These are phyloP conservation scores for Suillus spraguei DNA, from an alignment of 768 basidiomycete species.

Conservation along the genomic window DNA sequence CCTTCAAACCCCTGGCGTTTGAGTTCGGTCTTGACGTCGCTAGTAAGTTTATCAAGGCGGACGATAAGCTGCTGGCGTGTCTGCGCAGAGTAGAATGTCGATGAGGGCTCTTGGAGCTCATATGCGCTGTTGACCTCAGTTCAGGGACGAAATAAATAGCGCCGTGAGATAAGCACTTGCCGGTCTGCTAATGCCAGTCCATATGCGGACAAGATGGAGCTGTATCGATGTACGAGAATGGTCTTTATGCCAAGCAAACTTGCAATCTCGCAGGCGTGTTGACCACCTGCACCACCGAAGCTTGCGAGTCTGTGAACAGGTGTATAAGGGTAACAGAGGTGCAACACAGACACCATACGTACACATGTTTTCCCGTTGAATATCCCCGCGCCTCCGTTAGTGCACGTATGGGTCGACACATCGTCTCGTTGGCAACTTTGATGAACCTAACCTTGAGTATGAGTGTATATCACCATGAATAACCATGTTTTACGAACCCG, in stretches of 20 bases:
- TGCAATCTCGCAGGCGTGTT: constrained; percentile 94
- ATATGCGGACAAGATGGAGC: constrained; percentile 91
- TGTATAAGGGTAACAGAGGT: constrained; percentile 1
- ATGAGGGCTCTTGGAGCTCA: constrained; percentile 89
- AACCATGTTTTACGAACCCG: constrained; percentile 51
- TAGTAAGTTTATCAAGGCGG: constrained; percentile 71
- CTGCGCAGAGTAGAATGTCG: constrained; percentile 69
- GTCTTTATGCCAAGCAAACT: constrained; percentile 83
- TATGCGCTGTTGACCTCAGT: constrained; percentile 53
- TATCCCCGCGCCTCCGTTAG: constrained; percentile 89
- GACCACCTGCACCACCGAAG: constrained; percentile 90
- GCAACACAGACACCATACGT: constrained; percentile 15
- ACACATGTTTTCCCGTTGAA: constrained; percentile 77
- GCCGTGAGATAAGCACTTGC: constrained; percentile 31
- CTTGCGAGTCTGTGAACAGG: constrained; percentile 61
- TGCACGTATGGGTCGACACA: constrained; percentile 91
- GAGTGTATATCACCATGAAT: background rate
- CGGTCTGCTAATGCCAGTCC: constrained; percentile 90
- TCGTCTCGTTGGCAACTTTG: constrained; percentile 96
- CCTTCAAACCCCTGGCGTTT: constrained; percentile 79
- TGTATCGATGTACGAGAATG: constrained; percentile 88
- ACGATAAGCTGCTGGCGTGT: constrained; percentile 56
- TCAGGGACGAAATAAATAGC: background rate
- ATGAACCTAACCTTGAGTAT: constrained; percentile 64
- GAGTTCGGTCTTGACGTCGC: constrained; percentile 68